A percentile compares a stretch with the other conserved stretches of the same genome.
Evolutionary conservation across 352 stramenopile species (phyloP).

Genomic region (Phytophthora boehmeriae): DNA sequence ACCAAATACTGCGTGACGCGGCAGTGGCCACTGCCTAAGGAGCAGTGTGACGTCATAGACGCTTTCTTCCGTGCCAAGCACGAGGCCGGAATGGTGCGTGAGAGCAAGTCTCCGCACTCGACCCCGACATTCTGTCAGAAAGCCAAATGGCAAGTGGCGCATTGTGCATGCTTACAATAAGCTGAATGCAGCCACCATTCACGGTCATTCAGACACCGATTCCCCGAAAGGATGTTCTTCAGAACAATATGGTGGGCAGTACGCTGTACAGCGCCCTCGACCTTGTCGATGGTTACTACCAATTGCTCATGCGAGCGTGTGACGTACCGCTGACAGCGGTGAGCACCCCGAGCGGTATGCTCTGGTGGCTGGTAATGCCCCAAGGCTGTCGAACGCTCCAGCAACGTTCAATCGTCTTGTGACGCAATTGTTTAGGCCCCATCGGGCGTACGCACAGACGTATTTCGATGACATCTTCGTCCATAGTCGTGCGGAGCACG

Average conservation of each 20-base stretch:
- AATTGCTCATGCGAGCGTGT: too few relatives aligned
- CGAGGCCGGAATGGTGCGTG: slow-evolving; percentile 17
- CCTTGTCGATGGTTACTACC: too few relatives aligned
- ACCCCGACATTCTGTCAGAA: slow-evolving; percentile 11
- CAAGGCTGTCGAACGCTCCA: too few relatives aligned
- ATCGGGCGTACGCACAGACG: too few relatives aligned
- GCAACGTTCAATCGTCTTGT: too few relatives aligned
- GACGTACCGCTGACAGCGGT: too few relatives aligned
- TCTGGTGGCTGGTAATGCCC: too few relatives aligned
- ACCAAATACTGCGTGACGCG: slow-evolving; percentile 28
- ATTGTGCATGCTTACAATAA: slow-evolving; percentile 45
- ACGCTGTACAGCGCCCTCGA: too few relatives aligned
- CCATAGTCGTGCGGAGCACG: too few relatives aligned
- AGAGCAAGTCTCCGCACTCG: slow-evolving; percentile 22
- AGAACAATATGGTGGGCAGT: slow-evolving; percentile 28
- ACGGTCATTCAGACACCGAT: slow-evolving; percentile 35
- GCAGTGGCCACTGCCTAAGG: slow-evolving; percentile 28
- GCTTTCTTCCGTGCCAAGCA: slow-evolving; percentile 27
- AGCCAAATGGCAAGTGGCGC: slow-evolving; percentile 22
- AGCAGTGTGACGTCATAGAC: slow-evolving; percentile 35
- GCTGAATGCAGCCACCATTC: slow-evolving; percentile 30
- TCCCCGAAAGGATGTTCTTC: slow-evolving; percentile 28
- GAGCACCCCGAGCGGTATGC: too few relatives aligned
- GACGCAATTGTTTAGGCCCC: too few relatives aligned
- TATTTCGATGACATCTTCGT: too few relatives aligned